These are phyloP conservation scores for Dioscorea zingiberensis DNA, from an alignment of 106 monocot species.

Conservation along the genomic window DNA sequence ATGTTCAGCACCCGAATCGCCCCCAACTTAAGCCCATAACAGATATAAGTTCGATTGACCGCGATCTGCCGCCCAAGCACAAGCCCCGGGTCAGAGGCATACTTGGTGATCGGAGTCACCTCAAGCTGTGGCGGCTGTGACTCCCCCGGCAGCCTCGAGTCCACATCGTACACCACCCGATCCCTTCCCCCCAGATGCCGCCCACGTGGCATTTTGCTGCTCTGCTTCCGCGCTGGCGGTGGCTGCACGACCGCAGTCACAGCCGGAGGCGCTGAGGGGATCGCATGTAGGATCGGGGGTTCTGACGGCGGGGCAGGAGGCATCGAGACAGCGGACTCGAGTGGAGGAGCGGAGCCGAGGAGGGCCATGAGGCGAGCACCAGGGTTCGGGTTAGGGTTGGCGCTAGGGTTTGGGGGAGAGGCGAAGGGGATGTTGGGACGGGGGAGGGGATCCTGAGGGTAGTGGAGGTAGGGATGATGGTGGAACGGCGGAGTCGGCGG, in stretches of 20 bases:
- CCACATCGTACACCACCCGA: conserved; percentile 72
- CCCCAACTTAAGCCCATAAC: conserved; percentile 85
- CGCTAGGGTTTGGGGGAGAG: conserved; percentile 13
- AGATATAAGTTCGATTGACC: conserved; percentile 85
- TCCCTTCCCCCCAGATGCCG: conserved; percentile 46
- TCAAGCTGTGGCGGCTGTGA: conserved; percentile 84
- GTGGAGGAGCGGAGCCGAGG: conserved; percentile 37
- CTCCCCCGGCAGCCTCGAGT: conserved; percentile 60
- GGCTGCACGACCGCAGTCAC: background rate
- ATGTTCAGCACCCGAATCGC: conserved; percentile 86
- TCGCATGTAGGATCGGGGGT: conserved; percentile 31
- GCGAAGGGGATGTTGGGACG: conserved; percentile 9
- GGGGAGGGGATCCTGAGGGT: conserved; percentile 11
- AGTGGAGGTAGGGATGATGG: conserved; percentile 8
- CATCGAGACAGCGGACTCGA: conserved; percentile 69
- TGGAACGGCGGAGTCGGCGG: conserved; percentile 18
- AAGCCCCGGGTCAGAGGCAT: conserved; percentile 80
- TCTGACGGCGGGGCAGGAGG: conserved; percentile 24
- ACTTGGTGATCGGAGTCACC: conserved; percentile 97
- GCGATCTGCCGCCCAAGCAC: conserved; percentile 97
- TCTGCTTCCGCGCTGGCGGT: conserved; percentile 45
- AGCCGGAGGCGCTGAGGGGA: conserved; percentile 40
- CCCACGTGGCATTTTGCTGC: conserved; percentile 76
- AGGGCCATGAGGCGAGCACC: conserved; percentile 86
- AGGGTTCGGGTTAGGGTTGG: conserved; percentile 35